Base-by-base conservation (phyloP, 2,329 filamentous ascomycete genomes). In the Verticillium tricorpus region DNA sequence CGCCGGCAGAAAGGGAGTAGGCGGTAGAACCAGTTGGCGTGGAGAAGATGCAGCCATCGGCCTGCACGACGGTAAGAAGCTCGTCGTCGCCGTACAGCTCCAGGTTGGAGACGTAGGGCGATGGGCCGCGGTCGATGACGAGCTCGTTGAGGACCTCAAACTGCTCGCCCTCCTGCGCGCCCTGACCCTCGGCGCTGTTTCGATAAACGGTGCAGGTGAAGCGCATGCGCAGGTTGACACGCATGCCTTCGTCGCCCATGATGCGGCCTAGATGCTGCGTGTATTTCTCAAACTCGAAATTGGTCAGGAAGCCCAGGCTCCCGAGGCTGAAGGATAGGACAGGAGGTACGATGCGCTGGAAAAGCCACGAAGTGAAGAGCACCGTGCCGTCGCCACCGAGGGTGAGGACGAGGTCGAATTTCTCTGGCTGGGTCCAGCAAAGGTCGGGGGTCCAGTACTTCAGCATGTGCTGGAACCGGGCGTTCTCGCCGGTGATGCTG, bases 111-210 rank as follows among this genome's bases (percentile, higher is more conserved):
- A 99, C 94, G 73, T 98, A 99, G 22, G 94, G 93, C 17, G 92
- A 96, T 70, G 95, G 95, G 66, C 95, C 95, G 63, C 95, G 91
- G 78, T 99, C 95, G 69, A 99, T 98, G 75, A 99, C 94, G 59
- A 99, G 88, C 78, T 99, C 95, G 77, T 99, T 99, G 66, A 99
- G 87, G 22, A 99, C 94, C 78, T 99, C 95, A 66, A 97, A 98
- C 70, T 97, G 93, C 78, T 98, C 94, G 55, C 90, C 92, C 75
- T 97, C 93, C 68, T 95, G 89, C 67, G 89, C 84, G 45, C 87
- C 86, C n/a, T 85, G 82, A 12, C 83, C 84, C 2, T 79, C 74
- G 4, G 78, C 76, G 34, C 84, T 86, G 67, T 89, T 84, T 55
- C 94, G 90, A 79, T 94, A 97, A 9, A 99, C 93, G 0, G 95